These are phyloP conservation scores for Alternaria consortialis DNA, from an alignment of 2,329 filamentous ascomycete genomes.

Conservation along the genomic window DNA sequence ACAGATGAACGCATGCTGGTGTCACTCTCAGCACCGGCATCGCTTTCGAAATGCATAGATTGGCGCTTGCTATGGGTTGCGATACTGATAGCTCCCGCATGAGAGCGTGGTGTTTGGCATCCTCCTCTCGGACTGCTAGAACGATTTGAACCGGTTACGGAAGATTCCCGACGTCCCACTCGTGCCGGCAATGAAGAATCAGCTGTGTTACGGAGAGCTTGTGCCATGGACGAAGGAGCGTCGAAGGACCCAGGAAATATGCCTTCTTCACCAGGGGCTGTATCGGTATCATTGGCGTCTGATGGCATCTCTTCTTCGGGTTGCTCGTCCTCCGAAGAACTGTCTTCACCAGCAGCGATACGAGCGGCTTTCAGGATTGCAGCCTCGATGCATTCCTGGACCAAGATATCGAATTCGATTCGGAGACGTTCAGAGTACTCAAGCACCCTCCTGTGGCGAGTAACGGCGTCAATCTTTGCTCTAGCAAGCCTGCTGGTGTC, in stretches of 20 bases:
- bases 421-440: constrained; percentile 97
- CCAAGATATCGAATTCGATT: constrained; percentile 88
- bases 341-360: constrained; percentile 84
- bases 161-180: constrained; percentile 63
- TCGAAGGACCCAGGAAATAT: constrained; percentile 68
- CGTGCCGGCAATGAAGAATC: constrained; percentile 58
- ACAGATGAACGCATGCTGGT: constrained; percentile 86
- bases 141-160: constrained; percentile 77
- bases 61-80: constrained; percentile 74
- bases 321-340: constrained; percentile 70
- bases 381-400: constrained; percentile 94
- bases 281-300: constrained; percentile 54
- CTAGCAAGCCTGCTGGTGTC: constrained; percentile 87
- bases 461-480: constrained; percentile 90
- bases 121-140: constrained; percentile 92
- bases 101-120: constrained; percentile 82
- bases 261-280: constrained; percentile 59
- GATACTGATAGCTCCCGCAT: constrained; percentile 68
- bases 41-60: constrained; percentile 83
- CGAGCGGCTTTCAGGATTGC: constrained; percentile 88
- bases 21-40: constrained; percentile 84
- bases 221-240: constrained; percentile 63
- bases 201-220: constrained; percentile 64
- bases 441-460: constrained; percentile 89
- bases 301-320: constrained; percentile 57